Evolutionary conservation across 2,329 filamentous ascomycete genomes (phyloP).

Genomic region (Penicillium verrucosum): DNA sequence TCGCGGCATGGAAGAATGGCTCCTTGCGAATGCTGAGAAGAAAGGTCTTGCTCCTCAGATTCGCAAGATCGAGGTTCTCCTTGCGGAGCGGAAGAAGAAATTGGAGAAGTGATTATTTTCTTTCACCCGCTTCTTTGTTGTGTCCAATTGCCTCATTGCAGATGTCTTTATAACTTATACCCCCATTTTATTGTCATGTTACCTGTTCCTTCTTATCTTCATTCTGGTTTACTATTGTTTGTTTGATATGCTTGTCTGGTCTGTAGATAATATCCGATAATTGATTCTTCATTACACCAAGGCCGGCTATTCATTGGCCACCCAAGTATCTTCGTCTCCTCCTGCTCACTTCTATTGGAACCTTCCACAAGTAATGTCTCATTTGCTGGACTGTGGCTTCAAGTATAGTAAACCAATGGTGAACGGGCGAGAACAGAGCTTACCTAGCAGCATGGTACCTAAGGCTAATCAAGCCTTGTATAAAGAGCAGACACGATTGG

Average conservation of each 20-base stretch:
- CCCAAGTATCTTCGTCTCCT: not conserved
- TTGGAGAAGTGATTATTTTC: constrained; percentile 28
- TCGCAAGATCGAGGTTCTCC: constrained; percentile 63
- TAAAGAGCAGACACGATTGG: not conserved
- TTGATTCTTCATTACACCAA: not conserved
- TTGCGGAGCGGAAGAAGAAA: constrained; percentile 55
- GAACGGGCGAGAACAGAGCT: not conserved
- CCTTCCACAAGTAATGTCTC: not conserved
- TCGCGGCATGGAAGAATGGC: constrained; percentile 78
- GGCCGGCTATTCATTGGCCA: not conserved
- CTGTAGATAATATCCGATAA: not conserved
- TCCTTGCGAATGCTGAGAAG: constrained; percentile 77
- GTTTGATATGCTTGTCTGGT: not conserved
- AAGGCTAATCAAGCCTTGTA: not conserved
- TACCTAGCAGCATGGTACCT: constrained; percentile 12
- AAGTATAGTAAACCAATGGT: not conserved
- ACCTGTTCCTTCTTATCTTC: not conserved
- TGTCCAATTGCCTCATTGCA: not conserved
- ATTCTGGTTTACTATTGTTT: not conserved
- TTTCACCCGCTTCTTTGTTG: not conserved
- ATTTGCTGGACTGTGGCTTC: not conserved
- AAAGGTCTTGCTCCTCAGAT: constrained; percentile 61
- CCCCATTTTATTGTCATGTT: constrained; percentile 1
- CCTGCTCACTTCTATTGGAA: not conserved
- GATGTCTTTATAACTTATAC: constrained; percentile 7